A percentile compares a stretch with the other conserved stretches of the same genome.
phyloP scores from a whole-genome alignment of 139 green algal species.

The Tetradesmus obliquus region DNA sequence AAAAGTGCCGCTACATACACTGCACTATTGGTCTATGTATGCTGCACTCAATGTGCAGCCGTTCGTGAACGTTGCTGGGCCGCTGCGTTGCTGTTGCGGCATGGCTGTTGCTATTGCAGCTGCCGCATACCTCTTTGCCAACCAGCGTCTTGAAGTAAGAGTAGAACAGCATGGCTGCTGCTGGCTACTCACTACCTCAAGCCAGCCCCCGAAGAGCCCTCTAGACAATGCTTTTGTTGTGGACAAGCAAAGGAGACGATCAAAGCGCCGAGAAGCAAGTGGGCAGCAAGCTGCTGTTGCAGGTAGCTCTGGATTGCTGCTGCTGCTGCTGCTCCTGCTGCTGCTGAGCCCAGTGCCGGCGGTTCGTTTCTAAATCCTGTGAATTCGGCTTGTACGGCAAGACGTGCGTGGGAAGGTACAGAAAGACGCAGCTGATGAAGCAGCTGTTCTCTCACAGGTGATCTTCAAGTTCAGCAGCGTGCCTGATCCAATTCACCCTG shows the following conservation, averaged over 20 bases:
- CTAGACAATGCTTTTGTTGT: background rate
- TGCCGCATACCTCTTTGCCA: conserved; percentile 85
- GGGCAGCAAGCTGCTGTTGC: background rate
- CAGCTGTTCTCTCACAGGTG: background rate
- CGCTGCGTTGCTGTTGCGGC: background rate
- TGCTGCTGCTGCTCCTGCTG: background rate
- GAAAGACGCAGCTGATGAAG: background rate
- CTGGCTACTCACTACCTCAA: background rate
- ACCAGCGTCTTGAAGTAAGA: conserved; percentile 96
- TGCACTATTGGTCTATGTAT: background rate
- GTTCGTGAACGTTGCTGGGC: no score
- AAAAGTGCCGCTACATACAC: background rate
- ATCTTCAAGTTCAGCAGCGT: background rate
- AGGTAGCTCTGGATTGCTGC: background rate
- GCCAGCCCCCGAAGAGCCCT: background rate
- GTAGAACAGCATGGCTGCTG: conserved; percentile 88
- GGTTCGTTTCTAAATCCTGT: no score
- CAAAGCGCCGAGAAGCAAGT: background rate
- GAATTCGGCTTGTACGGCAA: no score
- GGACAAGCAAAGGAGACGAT: background rate
- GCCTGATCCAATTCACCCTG: background rate
- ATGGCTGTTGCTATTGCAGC: background rate
- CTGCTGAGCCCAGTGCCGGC: no score
- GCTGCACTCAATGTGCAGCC: background rate
- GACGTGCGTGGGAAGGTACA: no score